Percentiles rank a stretch among this genome's conserved stretches.
phyloP scores from a whole-genome alignment of 139 green algal species.

The Nannochloris sp. region DNA sequence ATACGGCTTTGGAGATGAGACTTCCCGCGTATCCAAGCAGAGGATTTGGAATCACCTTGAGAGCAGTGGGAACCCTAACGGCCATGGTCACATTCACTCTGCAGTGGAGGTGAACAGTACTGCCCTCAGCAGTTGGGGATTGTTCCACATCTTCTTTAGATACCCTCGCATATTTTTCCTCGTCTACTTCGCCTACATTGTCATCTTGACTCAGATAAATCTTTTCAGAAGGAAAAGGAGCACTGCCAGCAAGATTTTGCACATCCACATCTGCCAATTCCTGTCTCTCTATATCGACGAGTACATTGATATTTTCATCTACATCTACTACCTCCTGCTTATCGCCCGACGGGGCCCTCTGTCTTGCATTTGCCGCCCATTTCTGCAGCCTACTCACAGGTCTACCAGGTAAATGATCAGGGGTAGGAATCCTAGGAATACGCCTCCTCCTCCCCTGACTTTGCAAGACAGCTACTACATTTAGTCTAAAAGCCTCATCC shows the following conservation, averaged over 20 bases:
- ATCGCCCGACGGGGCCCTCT: neutral
- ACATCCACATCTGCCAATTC: neutral
- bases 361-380: slow-evolving; percentile 14
- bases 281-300: neutral
- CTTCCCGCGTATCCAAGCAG: slow-evolving; percentile 25
- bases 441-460: neutral
- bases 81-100: slow-evolving; percentile 22
- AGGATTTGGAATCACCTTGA: slow-evolving; percentile 22
- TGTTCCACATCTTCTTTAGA: neutral
- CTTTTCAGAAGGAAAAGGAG: slow-evolving; percentile 5
- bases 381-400: slow-evolving; percentile 21
- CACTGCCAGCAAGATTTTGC: neutral
- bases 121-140: neutral
- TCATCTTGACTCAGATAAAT: slow-evolving; percentile 7
- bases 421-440: slow-evolving; percentile 1
- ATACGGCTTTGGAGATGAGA: slow-evolving; percentile 7
- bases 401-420: slow-evolving; percentile 25
- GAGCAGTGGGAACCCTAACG: slow-evolving; percentile 11
- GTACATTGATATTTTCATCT: neutral
- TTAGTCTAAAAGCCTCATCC: slow-evolving; percentile 20
- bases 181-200: neutral
- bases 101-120: slow-evolving; percentile 10
- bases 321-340: neutral
- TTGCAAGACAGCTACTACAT: slow-evolving; percentile 18
- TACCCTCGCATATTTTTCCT: slow-evolving; percentile 5